A percentile compares a stretch with the other conserved stretches of the same genome.
These are phyloP conservation scores for Bombardia bombarda DNA, from an alignment of 495 filamentous ascomycete genomes.

Conservation along the genomic window DNA sequence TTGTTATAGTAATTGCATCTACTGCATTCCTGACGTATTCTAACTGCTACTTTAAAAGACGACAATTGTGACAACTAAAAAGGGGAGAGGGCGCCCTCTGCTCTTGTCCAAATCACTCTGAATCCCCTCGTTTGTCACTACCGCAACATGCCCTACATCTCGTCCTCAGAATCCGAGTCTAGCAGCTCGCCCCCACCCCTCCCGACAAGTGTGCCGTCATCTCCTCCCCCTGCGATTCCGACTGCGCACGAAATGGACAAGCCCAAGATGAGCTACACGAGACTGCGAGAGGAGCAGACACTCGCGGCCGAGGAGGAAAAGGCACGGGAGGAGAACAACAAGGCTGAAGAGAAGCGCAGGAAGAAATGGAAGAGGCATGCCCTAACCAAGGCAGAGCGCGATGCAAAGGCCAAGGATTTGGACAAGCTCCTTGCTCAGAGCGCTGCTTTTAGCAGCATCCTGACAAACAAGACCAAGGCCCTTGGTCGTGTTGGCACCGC, in stretches of 20 bases:
- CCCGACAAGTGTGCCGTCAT: slow-evolving; percentile 35
- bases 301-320: slow-evolving; percentile 47
- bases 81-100: too few relatives aligned
- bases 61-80: too few relatives aligned
- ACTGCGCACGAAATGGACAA: slow-evolving; percentile 7
- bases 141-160: not conserved
- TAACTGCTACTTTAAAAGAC: too few relatives aligned
- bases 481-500: slow-evolving; percentile 46
- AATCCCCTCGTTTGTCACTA: not conserved
- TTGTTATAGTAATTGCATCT: too few relatives aligned
- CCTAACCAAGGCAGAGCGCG: slow-evolving; percentile 43
- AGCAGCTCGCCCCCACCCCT: slow-evolving; percentile 25
- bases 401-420: slow-evolving; percentile 42
- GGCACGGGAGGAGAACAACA: slow-evolving; percentile 38
- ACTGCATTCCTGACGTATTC: too few relatives aligned
- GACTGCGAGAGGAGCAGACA: slow-evolving; percentile 31
- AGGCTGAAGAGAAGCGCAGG: slow-evolving; percentile 36
- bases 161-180: slow-evolving; percentile 21
- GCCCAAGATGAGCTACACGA: slow-evolving; percentile 29
- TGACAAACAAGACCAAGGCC: slow-evolving; percentile 47
- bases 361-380: slow-evolving; percentile 41
- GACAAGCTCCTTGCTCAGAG: slow-evolving; percentile 41
- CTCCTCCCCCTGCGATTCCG: slow-evolving; percentile 24
- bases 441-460: slow-evolving; percentile 41
- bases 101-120: not conserved